phyloP scores from a whole-genome alignment of 768 basidiomycete genomes.

The Austroboletus festivus region DNA sequence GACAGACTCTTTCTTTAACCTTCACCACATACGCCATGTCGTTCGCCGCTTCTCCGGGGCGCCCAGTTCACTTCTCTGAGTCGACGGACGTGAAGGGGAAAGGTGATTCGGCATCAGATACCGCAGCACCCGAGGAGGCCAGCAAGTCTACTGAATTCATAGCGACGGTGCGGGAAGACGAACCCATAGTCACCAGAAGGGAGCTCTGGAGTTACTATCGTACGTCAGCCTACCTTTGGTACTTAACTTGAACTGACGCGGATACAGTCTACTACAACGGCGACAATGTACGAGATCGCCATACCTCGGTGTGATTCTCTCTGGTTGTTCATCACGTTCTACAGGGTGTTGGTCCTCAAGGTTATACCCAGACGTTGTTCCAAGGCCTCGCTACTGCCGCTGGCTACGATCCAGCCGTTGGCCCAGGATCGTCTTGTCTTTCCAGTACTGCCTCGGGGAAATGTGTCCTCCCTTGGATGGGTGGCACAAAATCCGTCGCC shows the following conservation, averaged over 20 bases:
- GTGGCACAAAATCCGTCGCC: slow-evolving; percentile 69
- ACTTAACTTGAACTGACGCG: neutral
- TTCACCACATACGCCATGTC: slow-evolving; percentile 13
- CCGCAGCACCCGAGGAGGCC: neutral
- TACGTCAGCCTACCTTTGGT: slow-evolving; percentile 21
- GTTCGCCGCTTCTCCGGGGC: slow-evolving; percentile 4
- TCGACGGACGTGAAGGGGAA: slow-evolving; percentile 8
- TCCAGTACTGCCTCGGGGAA: slow-evolving; percentile 57
- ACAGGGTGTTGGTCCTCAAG: slow-evolving; percentile 66
- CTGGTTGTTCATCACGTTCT: neutral
- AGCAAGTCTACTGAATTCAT: slow-evolving; percentile 32
- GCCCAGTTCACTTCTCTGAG: neutral
- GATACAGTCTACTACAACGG: slow-evolving; percentile 75
- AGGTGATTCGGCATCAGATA: slow-evolving; percentile 5
- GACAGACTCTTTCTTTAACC: neutral
- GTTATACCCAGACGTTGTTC: slow-evolving; percentile 72
- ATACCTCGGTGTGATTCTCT: neutral
- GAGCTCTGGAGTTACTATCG: slow-evolving; percentile 83
- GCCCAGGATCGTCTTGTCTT: slow-evolving; percentile 67
- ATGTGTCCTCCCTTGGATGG: slow-evolving; percentile 77
- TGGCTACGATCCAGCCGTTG: slow-evolving; percentile 69
- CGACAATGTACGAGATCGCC: slow-evolving; percentile 53
- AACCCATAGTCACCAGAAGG: slow-evolving; percentile 66
- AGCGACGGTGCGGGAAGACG: slow-evolving; percentile 44
- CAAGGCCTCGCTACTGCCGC: slow-evolving; percentile 68